Evolutionary conservation across 768 basidiomycete genomes (phyloP).

Genomic region (Pisolithus microcarpus): DNA sequence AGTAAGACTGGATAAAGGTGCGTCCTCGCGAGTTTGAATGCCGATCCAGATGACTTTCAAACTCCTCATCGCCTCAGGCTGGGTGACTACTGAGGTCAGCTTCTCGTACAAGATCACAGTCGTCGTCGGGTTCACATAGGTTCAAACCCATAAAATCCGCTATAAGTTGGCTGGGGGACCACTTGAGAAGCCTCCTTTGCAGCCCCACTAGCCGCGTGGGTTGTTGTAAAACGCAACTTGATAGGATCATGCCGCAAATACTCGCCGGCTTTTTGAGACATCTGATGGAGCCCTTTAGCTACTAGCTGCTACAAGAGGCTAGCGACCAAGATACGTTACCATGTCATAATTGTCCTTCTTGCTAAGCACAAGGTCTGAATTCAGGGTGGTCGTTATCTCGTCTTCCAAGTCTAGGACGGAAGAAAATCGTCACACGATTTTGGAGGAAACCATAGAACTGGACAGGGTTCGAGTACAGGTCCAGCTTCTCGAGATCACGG

Average conservation of each 20-base stretch:
- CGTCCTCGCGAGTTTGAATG: conserved; percentile 94
- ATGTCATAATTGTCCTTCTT: conserved; percentile 99
- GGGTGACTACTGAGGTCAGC: conserved; percentile 93
- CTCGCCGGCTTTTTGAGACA: conserved; percentile 90
- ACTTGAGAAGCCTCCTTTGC: conserved; percentile 87
- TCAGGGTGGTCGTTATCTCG: conserved; percentile 68
- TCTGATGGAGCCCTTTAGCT: conserved; percentile 41
- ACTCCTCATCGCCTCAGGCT: conserved; percentile 97
- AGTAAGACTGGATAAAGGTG: conserved; percentile 82
- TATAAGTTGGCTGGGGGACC: conserved; percentile 89
- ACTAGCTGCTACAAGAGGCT: conserved; percentile 4
- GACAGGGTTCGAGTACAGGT: conserved; percentile 82
- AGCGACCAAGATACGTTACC: conserved; percentile 39
- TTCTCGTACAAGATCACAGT: conserved; percentile 93
- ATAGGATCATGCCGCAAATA: conserved; percentile 87
- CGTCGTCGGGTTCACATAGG: conserved; percentile 77
- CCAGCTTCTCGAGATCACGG: conserved; percentile 82
- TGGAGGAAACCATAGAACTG: conserved; percentile 98
- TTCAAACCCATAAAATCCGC: conserved; percentile 90
- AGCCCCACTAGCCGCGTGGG: conserved; percentile 76
- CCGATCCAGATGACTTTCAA: conserved; percentile 96
- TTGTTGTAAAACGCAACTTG: conserved; percentile 97
- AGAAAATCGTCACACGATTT: conserved; percentile 92
- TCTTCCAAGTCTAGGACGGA: conserved; percentile 89
- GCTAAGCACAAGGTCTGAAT: conserved; percentile 84